Evolutionary conservation across 345 rosid genomes (phyloP).

Genomic region (Lepidium sativum): DNA sequence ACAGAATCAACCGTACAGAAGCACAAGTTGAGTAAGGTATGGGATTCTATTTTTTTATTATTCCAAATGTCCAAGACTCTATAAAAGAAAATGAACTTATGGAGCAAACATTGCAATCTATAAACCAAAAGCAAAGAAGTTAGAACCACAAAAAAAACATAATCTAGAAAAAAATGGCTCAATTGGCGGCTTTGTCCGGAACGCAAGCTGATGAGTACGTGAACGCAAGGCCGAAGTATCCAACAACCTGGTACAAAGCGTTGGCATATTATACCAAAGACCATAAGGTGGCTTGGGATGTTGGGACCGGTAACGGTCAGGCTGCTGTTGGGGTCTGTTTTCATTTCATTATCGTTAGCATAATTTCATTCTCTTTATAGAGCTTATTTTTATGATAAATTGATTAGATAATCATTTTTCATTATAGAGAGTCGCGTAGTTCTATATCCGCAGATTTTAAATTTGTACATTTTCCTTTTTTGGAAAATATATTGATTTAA

Average conservation of each 20-base stretch:
- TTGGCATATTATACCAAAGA: not conserved
- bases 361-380: not conserved
- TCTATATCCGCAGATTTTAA: too few relatives aligned
- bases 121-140: not conserved
- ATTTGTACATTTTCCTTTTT: too few relatives aligned
- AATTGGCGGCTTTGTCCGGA: conserved; percentile 14
- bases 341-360: not conserved
- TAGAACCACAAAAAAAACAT: not conserved
- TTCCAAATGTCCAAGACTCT: not conserved
- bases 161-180: conserved; percentile 7
- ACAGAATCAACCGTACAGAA: too few relatives aligned
- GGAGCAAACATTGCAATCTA: not conserved
- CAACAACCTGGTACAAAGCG: conserved; percentile 13
- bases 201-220: conserved; percentile 13
- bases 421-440: too few relatives aligned
- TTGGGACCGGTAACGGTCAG: conserved; percentile 28
- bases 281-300: conserved; percentile 27
- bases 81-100: not conserved
- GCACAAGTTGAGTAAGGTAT: too few relatives aligned
- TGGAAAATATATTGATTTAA: too few relatives aligned
- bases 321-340: conserved; percentile 24
- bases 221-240: conserved; percentile 26
- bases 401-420: too few relatives aligned
- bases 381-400: too few relatives aligned
- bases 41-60: too few relatives aligned